These are phyloP conservation scores for Backusella luteola DNA, from an alignment of 192 early-diverging fungal genomes.

Conservation along the genomic window DNA sequence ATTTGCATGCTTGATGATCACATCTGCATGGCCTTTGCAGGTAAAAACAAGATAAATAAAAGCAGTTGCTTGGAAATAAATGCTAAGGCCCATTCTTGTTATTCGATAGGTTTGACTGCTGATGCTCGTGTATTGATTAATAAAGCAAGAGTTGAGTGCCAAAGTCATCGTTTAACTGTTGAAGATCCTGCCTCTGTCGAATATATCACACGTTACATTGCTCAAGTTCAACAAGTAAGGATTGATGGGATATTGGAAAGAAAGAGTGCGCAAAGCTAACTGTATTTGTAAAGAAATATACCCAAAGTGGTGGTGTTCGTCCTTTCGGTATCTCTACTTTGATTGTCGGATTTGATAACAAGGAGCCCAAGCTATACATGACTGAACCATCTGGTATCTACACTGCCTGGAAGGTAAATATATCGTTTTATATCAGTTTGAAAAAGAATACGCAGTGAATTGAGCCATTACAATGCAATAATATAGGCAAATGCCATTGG, in stretches of 20 bases:
- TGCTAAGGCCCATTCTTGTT: neutral
- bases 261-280: neutral
- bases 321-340: slow-evolving; percentile 98
- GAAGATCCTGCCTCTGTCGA: slow-evolving; percentile 97
- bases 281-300: slow-evolving; percentile 75
- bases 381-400: slow-evolving; percentile 99
- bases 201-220: slow-evolving; percentile 97
- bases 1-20: slow-evolving; percentile 97
- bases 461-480: neutral
- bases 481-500: slow-evolving; percentile 90
- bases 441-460: too few relatives aligned
- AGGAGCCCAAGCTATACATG: slow-evolving; percentile 90
- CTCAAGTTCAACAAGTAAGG: slow-evolving; percentile 89
- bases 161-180: slow-evolving; percentile 94
- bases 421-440: slow-evolving; percentile 47
- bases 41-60: slow-evolving; percentile 40
- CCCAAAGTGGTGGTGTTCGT: slow-evolving; percentile 96
- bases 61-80: neutral
- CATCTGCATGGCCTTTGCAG: slow-evolving; percentile 94
- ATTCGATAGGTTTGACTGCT: slow-evolving; percentile 77
- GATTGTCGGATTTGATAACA: slow-evolving; percentile 89
- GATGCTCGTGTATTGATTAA: slow-evolving; percentile 96
- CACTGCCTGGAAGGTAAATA: slow-evolving; percentile 88
- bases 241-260: neutral
- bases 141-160: slow-evolving; percentile 96